Conservation (phyloP, 176 grass and related monocot species). For the Ampelocalamus luodianensis region DNA sequence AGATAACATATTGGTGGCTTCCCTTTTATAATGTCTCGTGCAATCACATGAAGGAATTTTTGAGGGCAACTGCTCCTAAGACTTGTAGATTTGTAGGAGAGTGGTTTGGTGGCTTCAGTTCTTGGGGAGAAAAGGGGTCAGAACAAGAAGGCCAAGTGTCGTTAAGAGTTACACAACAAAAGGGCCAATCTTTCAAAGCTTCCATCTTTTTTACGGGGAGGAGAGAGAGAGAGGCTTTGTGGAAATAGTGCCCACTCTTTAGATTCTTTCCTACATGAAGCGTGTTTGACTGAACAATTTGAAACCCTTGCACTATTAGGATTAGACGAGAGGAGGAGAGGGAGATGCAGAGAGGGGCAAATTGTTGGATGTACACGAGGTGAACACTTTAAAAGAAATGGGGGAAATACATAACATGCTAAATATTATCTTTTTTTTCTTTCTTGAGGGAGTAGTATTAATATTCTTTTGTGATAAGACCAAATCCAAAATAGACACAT, state of each 20-base stretch:
- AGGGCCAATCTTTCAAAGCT: slow-evolving; percentile 43
- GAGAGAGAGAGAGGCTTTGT: slow-evolving; percentile 47
- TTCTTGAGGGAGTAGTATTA: background rate
- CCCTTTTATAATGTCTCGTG: slow-evolving; percentile 63
- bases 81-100: slow-evolving; percentile 37
- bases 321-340: slow-evolving; percentile 62
- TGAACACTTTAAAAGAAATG: slow-evolving; percentile 7
- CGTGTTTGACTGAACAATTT: slow-evolving; percentile 99
- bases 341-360: slow-evolving; percentile 40
- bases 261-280: slow-evolving; percentile 94
- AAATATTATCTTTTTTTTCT: slow-evolving; percentile 16
- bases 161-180: slow-evolving; percentile 37
- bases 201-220: slow-evolving; percentile 37
- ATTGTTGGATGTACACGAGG: slow-evolving; percentile 53
- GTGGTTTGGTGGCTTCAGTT: slow-evolving; percentile 33
- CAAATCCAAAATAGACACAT: background rate
- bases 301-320: slow-evolving; percentile 67
- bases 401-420: background rate
- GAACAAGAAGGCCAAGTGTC: slow-evolving; percentile 29
- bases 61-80: slow-evolving; percentile 42
- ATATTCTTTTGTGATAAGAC: slow-evolving; percentile 47
- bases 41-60: slow-evolving; percentile 59
- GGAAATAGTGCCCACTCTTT: slow-evolving; percentile 64
- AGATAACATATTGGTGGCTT: slow-evolving; percentile 44
- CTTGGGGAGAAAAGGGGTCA: background rate